Evolutionary conservation across 2,329 filamentous ascomycete genomes (phyloP).

Genomic region (Neoscytalidium dimidiatum): DNA sequence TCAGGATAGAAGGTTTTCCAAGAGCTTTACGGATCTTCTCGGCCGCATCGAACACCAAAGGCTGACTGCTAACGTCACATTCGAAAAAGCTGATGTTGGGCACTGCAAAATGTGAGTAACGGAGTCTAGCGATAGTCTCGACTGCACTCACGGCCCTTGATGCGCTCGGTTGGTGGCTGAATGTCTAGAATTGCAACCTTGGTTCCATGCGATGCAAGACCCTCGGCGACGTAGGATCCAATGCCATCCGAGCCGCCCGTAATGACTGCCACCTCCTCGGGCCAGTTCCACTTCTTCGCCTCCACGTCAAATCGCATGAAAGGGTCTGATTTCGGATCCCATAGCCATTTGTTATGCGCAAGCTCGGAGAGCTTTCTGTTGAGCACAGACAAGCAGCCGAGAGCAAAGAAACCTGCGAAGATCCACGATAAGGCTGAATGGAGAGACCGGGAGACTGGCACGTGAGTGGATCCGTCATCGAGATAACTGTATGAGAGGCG

Average conservation of each 20-base stretch:
- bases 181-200: slow-evolving; percentile 39
- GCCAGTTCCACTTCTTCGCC: slow-evolving; percentile 33
- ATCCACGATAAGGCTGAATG: slow-evolving; percentile 2
- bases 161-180: slow-evolving; percentile 31
- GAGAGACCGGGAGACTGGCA: background rate
- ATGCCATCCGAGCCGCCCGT: slow-evolving; percentile 40
- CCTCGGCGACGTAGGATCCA: slow-evolving; percentile 35
- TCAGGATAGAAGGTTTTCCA: slow-evolving; percentile 30
- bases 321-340: slow-evolving; percentile 22
- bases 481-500: background rate
- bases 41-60: slow-evolving; percentile 24
- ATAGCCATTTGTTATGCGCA: slow-evolving; percentile 43
- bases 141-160: slow-evolving; percentile 27
- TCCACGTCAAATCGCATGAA: slow-evolving; percentile 23
- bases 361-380: slow-evolving; percentile 21
- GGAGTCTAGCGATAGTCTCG: background rate
- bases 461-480: background rate
- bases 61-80: slow-evolving; percentile 29
- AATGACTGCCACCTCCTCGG: slow-evolving; percentile 36
- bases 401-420: background rate
- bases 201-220: slow-evolving; percentile 33
- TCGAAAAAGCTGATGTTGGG: slow-evolving; percentile 33
- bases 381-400: background rate
- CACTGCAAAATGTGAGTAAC: slow-evolving; percentile 27
- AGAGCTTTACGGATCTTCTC: slow-evolving; percentile 26